A percentile compares a stretch with the other conserved stretches of the same genome.
Evolutionary conservation across 2,329 filamentous ascomycete species (phyloP).

Genomic region (Albifimbria verrucaria): DNA sequence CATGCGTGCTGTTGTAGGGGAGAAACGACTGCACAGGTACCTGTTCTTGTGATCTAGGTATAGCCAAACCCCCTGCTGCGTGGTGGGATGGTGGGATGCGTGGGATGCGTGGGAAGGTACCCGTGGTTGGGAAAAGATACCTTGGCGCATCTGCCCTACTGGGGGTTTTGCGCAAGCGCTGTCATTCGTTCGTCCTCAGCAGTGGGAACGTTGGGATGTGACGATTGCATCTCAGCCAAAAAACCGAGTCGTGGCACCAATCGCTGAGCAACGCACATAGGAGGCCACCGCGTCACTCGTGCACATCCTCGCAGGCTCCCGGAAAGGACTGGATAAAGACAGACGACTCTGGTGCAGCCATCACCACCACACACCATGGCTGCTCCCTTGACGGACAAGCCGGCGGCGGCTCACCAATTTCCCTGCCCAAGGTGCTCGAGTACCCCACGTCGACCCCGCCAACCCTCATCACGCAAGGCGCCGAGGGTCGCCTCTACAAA

Average conservation of each 20-base stretch:
- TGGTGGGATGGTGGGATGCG: too few relatives aligned
- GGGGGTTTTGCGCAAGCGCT: background rate
- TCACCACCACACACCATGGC: constrained; percentile 10
- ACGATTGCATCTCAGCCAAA: background rate
- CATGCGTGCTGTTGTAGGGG: too few relatives aligned
- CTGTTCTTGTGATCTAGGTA: too few relatives aligned
- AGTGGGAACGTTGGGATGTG: background rate
- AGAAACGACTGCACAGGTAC: too few relatives aligned
- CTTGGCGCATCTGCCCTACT: background rate
- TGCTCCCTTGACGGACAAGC: background rate
- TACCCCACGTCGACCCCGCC: constrained; percentile 59
- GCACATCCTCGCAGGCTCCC: background rate
- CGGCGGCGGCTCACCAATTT: constrained; percentile 27
- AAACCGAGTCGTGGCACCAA: background rate
- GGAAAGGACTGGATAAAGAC: background rate
- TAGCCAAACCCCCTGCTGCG: too few relatives aligned
- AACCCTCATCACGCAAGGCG: constrained; percentile 82
- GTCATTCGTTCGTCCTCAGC: background rate
- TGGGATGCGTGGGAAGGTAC: background rate
- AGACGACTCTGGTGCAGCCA: constrained; percentile 7
- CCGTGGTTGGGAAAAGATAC: background rate
- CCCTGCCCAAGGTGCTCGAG: constrained; percentile 63
- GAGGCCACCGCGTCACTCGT: background rate
- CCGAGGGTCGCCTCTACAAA: constrained; percentile 91
- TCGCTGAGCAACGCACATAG: background rate